Evolutionary conservation across 495 filamentous ascomycete genomes (phyloP), one percentile per base, ranked within the genome.

Genomic region (Hypoxylon lienhwacheense): DNA sequence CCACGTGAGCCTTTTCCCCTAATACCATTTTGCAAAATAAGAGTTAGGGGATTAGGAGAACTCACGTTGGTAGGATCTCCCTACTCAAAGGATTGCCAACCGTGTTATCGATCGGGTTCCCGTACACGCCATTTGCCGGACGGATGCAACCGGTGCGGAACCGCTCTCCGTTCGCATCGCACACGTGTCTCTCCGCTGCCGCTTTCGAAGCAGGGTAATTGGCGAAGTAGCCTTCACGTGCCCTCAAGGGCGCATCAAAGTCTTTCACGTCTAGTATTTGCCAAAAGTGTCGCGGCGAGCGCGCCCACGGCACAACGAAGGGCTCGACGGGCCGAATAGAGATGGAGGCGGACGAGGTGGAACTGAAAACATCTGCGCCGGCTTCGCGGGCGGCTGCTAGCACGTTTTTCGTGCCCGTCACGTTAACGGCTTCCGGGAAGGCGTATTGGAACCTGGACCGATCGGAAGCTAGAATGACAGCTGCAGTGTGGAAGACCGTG

Each of bases 51-150:
- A 19, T 11, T 5, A 36, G 16, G 22, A n/a, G 36, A 2, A 73
- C 69, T 76, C 69, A 83, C 69, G 74, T 79, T n/a, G 67, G 68
- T n/a, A 55, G 35, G 1, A 69, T 34, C 5, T 54, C 48, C 43
- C 70, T 70, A 44, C 62, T 59, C 15, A 72, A 40, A 21, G 69
- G 63, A 0, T 74, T 76, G 1, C 73, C 72, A 20, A 84, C 62
- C 0, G 75, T 78, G 22, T 73, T 73, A 55, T 81, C 77, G 4
- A 67, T 77, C 1, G 79, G 79, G 42, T 81, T 73, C 10, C 81
- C 81, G 52, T 83, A 82, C 20, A 84, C 77, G 4, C 79, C 80
- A 62, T 84, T 82, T 5, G 78, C 73, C 2, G 81, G 80, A 6
- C 81, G 69, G 47, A 84, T 81, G 53, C 76, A 76, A 14, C 81